Percentiles rank a stretch among this genome's conserved stretches.
phyloP scores from a whole-genome alignment of 2,329 filamentous ascomycete genomes.

The Claviceps cyperi region DNA sequence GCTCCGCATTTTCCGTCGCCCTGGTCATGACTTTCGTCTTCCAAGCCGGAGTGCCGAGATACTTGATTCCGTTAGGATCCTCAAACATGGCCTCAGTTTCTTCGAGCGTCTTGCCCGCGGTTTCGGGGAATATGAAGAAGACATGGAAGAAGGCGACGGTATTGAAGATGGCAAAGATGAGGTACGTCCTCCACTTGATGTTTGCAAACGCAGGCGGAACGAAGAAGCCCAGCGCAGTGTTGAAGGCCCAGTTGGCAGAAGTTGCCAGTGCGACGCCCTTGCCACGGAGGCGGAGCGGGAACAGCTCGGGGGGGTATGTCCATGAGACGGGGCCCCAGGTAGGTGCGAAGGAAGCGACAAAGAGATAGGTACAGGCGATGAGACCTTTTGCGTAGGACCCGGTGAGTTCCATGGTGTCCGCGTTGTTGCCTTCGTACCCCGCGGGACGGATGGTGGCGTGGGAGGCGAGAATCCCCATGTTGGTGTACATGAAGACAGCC shows the following conservation, averaged over 20 bases:
- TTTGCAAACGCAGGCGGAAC: slow-evolving; percentile 23
- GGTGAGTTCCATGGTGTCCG: slow-evolving; percentile 32
- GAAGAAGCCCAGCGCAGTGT: slow-evolving; percentile 25
- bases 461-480: slow-evolving; percentile 35
- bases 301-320: slow-evolving; percentile 45
- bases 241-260: slow-evolving; percentile 28
- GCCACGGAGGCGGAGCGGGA: slow-evolving; percentile 32
- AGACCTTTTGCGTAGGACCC: slow-evolving; percentile 40
- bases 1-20: slow-evolving; percentile 11
- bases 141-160: slow-evolving; percentile 34
- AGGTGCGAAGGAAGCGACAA: slow-evolving; percentile 35
- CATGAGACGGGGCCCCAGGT: slow-evolving; percentile 36
- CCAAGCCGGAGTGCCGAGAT: slow-evolving; percentile 19
- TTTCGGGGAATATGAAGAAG: slow-evolving; percentile 43
- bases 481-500: slow-evolving; percentile 43
- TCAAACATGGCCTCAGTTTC: slow-evolving; percentile 35
- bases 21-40: slow-evolving; percentile 15
- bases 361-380: slow-evolving; percentile 49
- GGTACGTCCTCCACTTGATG: slow-evolving; percentile 36
- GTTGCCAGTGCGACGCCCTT: slow-evolving; percentile 40
- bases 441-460: slow-evolving; percentile 28
- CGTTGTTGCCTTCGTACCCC: slow-evolving; percentile 29
- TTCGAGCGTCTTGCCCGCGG: slow-evolving; percentile 38
- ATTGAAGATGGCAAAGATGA: slow-evolving; percentile 39
- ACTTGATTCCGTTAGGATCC: slow-evolving; percentile 17